These are phyloP conservation scores for Umbelopsis ramanniana DNA, from an alignment of 192 early-diverging fungal species.

Conservation along the genomic window DNA sequence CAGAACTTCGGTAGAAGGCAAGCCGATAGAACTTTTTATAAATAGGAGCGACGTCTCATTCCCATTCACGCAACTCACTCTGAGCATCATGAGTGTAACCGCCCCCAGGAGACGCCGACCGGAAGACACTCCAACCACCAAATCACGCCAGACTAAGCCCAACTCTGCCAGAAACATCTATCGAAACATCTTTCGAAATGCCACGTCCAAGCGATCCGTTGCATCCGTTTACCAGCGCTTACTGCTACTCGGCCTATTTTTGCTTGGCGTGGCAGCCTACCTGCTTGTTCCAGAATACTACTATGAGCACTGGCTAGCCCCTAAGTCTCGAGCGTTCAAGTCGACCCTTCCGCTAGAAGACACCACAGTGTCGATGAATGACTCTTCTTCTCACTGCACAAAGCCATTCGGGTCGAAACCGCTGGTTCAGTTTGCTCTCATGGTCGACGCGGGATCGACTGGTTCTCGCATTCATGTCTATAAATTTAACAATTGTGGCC, in stretches of 20 bases:
- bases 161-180: conserved; percentile 2
- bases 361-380: conserved; percentile 2
- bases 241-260: not conserved
- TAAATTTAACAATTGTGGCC: conserved; percentile 93
- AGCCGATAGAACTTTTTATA: not conserved
- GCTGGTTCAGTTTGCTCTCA: conserved; percentile 87
- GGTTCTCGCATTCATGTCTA: conserved; percentile 98
- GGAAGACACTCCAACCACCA: not conserved
- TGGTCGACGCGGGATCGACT: conserved; percentile 96
- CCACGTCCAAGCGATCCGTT: not conserved
- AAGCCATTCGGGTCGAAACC: conserved; percentile 69
- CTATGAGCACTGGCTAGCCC: conserved; percentile 17
- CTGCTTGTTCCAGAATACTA: conserved; percentile 6
- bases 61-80: not conserved
- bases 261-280: not conserved
- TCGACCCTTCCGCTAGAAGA: not conserved
- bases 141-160: not conserved
- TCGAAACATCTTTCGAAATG: not conserved
- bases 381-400: conserved; percentile 61
- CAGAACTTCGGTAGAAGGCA: not conserved
- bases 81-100: conserved; percentile 6
- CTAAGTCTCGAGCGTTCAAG: conserved; percentile 12
- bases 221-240: conserved; percentile 8
- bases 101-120: conserved; percentile 14
- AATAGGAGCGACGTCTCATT: not conserved